Conservation (phyloP, 106 monocot species). For the Dioscorea zingiberensis region DNA sequence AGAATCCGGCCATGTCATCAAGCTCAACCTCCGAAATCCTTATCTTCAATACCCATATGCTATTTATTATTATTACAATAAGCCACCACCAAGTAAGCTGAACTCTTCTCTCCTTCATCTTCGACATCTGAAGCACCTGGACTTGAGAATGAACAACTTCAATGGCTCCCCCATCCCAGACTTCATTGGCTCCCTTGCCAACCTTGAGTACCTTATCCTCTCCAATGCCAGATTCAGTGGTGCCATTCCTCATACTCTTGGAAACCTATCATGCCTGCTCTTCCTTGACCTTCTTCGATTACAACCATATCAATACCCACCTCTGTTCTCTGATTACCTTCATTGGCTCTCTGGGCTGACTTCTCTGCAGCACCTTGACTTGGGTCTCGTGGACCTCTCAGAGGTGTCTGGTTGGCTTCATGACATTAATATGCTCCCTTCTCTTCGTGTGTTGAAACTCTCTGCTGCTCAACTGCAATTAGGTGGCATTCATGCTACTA, state of each 20-base stretch:
- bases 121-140: neutral
- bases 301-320: too few relatives aligned
- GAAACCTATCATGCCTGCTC: neutral
- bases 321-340: neutral
- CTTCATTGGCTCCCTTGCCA: slow-evolving; percentile 11
- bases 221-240: slow-evolving; percentile 12
- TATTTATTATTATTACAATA: neutral
- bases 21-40: too few relatives aligned
- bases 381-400: neutral
- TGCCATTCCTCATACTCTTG: slow-evolving; percentile 23
- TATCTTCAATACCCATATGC: too few relatives aligned
- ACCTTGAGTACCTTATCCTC: slow-evolving; percentile 18
- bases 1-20: slow-evolving; percentile 21
- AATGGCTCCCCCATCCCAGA: neutral
- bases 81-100: slow-evolving; percentile 2
- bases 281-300: neutral
- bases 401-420: neutral
- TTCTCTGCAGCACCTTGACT: slow-evolving; percentile 3
- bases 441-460: neutral
- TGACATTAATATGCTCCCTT: neutral
- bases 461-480: neutral
- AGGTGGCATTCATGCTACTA: too few relatives aligned
- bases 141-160: slow-evolving; percentile 13
- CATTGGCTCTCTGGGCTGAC: neutral
- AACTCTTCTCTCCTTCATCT: slow-evolving; percentile 6